Evolutionary conservation across 2,329 filamentous ascomycete species (phyloP).

Genomic region (Incumbomyces delicatus): DNA sequence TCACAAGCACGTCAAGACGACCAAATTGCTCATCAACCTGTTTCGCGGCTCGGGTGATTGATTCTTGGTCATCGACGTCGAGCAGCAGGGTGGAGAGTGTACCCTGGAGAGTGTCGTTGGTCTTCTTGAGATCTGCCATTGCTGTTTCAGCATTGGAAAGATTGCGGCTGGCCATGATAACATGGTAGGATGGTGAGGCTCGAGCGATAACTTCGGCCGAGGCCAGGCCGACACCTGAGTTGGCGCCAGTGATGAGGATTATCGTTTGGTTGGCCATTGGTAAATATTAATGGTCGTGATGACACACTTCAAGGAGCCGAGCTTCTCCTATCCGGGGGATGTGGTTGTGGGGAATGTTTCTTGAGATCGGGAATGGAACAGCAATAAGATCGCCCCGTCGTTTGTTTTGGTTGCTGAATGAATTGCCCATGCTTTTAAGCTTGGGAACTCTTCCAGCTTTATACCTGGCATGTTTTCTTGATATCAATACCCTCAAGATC

Average conservation of each 20-base stretch:
- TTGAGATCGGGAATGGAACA: no score
- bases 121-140: conserved; percentile 9
- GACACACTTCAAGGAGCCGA: no score
- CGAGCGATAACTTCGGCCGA: conserved; percentile 18
- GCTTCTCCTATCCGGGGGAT: no score
- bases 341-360: no score
- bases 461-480: no score
- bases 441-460: no score
- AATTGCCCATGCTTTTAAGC: no score
- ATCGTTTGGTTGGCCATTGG: background rate
- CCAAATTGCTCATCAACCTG: conserved; percentile 25
- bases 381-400: no score
- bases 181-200: conserved; percentile 19
- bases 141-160: conserved; percentile 11
- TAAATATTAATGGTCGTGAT: no score
- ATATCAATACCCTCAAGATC: no score
- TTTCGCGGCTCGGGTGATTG: conserved; percentile 27
- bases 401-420: no score
- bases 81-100: conserved; percentile 24
- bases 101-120: conserved; percentile 4
- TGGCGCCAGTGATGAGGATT: conserved; percentile 16
- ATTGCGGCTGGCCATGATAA: conserved; percentile 14
- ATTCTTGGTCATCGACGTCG: conserved; percentile 24
- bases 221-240: conserved; percentile 23
- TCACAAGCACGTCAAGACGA: conserved; percentile 19